Conservation (phyloP, 495 filamentous ascomycete species). For the Echria macrotheca region DNA sequence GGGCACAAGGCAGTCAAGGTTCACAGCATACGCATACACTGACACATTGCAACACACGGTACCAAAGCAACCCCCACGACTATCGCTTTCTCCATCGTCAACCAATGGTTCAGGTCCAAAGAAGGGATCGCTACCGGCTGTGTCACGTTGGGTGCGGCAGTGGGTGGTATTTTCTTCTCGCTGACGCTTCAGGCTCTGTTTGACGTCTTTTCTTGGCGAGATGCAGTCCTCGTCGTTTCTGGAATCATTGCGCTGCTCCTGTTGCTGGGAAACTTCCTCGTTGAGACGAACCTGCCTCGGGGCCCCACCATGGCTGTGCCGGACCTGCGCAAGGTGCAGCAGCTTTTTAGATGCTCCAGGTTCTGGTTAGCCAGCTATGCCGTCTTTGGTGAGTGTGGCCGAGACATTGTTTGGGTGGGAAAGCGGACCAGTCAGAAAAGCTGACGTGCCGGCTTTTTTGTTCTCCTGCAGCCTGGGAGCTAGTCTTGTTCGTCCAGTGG, state of each 20-base stretch:
- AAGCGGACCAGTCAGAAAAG: no score
- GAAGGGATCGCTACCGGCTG: constrained; percentile 22
- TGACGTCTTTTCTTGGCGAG: constrained; percentile 15
- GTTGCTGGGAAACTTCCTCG: constrained; percentile 14
- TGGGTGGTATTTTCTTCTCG: constrained; percentile 30
- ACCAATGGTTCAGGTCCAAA: constrained; percentile 24
- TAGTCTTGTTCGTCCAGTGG: constrained; percentile 29
- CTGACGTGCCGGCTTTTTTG: no score
- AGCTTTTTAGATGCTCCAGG: constrained; percentile 11
- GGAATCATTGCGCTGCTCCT: constrained; percentile 15
- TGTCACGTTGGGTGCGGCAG: constrained; percentile 23
- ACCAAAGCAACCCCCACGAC: constrained; percentile 26
- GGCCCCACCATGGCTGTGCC: no score
- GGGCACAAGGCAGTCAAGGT: no score
- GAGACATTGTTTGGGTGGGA: no score
- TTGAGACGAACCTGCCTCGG: constrained; percentile 19
- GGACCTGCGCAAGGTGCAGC: constrained; percentile 2
- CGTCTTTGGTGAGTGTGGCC: constrained; percentile 25
- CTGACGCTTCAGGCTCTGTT: constrained; percentile 26
- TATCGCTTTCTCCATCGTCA: constrained; percentile 20
- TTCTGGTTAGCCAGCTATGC: constrained; percentile 24
- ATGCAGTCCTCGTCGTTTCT: constrained; percentile 14
- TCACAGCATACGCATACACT: no score
- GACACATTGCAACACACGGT: no score
- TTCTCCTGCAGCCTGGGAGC: constrained; percentile 18